Percentiles rank a stretch among this genome's conserved stretches.
Conservation (phyloP, 441 rosid genomes). For the Eutrema salsugineum region DNA sequence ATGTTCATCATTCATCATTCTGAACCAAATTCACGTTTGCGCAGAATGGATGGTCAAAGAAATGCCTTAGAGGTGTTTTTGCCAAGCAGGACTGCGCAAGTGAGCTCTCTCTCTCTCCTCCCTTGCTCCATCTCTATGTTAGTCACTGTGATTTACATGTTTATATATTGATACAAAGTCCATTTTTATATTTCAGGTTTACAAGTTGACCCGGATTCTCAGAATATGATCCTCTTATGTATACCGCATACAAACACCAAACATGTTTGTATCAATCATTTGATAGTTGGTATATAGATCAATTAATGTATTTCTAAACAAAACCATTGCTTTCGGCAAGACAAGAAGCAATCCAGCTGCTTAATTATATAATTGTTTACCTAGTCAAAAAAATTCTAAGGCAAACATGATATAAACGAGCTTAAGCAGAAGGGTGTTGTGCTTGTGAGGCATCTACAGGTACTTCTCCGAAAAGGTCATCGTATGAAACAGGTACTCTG, state of each 20-base stretch:
- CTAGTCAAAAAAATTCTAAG: not conserved
- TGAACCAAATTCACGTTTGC: conserved; percentile 18
- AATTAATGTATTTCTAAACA: conserved; percentile 3
- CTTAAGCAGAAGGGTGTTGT: conserved; percentile 12
- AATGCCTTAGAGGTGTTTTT: conserved; percentile 77
- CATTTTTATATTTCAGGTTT: conserved; percentile 48
- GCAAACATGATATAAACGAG: conserved; percentile 12
- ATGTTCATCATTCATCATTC: conserved; percentile 12
- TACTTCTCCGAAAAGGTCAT: conserved; percentile 56
- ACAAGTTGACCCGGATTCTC: conserved; percentile 75
- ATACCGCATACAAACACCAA: not conserved
- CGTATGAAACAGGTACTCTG: conserved; percentile 83
- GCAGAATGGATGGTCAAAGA: conserved; percentile 76
- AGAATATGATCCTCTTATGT: conserved; percentile 47
- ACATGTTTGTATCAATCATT: conserved; percentile 4
- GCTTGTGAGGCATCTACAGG: conserved; percentile 30
- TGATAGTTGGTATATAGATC: conserved; percentile 3
- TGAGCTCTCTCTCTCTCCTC: conserved; percentile 33
- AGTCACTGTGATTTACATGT: not conserved
- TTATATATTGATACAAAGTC: not conserved
- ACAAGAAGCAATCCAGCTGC: conserved; percentile 21
- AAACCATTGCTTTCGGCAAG: conserved; percentile 15
- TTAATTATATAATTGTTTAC: conserved; percentile 13
- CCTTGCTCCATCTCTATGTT: not conserved
- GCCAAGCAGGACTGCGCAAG: conserved; percentile 96